phyloP scores from a whole-genome alignment of 1,139 yeast genomes.

The Pichia sp. region DNA sequence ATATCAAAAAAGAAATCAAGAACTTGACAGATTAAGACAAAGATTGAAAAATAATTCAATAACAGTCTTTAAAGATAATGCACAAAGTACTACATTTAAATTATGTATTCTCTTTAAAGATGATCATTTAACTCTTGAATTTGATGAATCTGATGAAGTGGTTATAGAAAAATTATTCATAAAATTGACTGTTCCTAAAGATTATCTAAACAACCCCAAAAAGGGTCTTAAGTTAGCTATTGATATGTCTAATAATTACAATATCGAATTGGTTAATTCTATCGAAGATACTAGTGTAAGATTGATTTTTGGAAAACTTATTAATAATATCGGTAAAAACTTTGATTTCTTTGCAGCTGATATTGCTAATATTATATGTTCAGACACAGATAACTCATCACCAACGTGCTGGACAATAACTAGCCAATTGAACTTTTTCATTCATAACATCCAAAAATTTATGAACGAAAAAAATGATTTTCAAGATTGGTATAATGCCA shows the following conservation, averaged over 20 bases:
- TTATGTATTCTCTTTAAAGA: conserved; percentile 22
- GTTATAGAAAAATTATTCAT: conserved; percentile 23
- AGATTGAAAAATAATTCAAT: conserved; percentile 21
- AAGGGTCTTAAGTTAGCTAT: conserved; percentile 33
- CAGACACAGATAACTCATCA: conserved; percentile 2
- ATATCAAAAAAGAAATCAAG: conserved; percentile 16
- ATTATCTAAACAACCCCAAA: conserved; percentile 32
- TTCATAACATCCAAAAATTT: conserved; percentile 29
- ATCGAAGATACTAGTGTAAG: conserved; percentile 24
- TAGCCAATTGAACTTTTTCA: conserved; percentile 27
- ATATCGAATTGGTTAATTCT: conserved; percentile 23
- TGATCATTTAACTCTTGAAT: conserved; percentile 25
- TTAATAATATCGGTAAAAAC: conserved; percentile 26
- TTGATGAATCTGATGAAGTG: conserved; percentile 25
- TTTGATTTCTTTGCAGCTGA: conserved; percentile 23
- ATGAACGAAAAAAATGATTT: conserved; percentile 26
- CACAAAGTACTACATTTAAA: conserved; percentile 24
- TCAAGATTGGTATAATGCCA: conserved; percentile 22
- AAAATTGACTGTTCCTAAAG: conserved; percentile 27
- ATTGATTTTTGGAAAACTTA: conserved; percentile 27
- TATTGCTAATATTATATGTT: conserved; percentile 14
- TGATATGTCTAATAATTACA: conserved; percentile 26
- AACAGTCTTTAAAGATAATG: conserved; percentile 25
- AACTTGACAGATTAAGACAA: conserved; percentile 23
- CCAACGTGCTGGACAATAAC: conserved; percentile 25